These are phyloP conservation scores for Claviceps sorghi DNA, from an alignment of 2,329 filamentous ascomycete species.

Conservation along the genomic window DNA sequence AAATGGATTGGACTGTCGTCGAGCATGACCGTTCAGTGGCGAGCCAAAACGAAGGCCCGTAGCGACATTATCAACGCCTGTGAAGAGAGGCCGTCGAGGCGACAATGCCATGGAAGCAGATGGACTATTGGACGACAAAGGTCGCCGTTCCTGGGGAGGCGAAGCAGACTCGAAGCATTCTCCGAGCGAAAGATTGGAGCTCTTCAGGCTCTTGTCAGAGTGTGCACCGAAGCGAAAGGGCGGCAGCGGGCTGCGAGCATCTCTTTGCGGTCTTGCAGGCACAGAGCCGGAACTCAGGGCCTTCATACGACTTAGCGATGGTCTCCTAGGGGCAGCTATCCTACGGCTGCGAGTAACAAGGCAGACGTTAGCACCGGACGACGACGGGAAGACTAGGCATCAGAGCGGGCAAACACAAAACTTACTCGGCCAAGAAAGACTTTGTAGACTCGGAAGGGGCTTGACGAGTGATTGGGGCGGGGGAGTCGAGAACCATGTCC, in stretches of 20 bases:
- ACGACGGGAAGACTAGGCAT: slow-evolving; percentile 2
- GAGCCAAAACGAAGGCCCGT: slow-evolving; percentile 53
- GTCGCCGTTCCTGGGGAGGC: slow-evolving; percentile 54
- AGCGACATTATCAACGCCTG: slow-evolving; percentile 35
- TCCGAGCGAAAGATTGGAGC: slow-evolving; percentile 45
- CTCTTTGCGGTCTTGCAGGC: slow-evolving; percentile 43
- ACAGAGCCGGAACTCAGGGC: slow-evolving; percentile 55
- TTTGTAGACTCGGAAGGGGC: slow-evolving; percentile 34
- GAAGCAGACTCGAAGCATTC: slow-evolving; percentile 67
- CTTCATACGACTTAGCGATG: slow-evolving; percentile 62
- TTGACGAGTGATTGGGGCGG: slow-evolving; percentile 33
- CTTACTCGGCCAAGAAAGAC: slow-evolving; percentile 38
- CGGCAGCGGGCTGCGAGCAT: slow-evolving; percentile 44
- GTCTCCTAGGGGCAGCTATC: slow-evolving; percentile 55
- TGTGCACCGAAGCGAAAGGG: slow-evolving; percentile 57
- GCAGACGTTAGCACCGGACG: slow-evolving; percentile 10
- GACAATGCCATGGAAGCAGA: slow-evolving; percentile 40
- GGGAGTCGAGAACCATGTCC: slow-evolving; percentile 42
- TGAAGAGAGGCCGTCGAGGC: slow-evolving; percentile 51
- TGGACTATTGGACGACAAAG: slow-evolving; percentile 46
- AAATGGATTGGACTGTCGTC: slow-evolving; percentile 58
- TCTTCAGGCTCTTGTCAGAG: slow-evolving; percentile 14
- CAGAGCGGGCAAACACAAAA: slow-evolving; percentile 9
- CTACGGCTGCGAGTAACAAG: slow-evolving; percentile 35
- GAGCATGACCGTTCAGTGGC: slow-evolving; percentile 53